A percentile compares a stretch with the other conserved stretches of the same genome.
Conservation (phyloP, 2,329 filamentous ascomycete species). For the Didymella glomerata region DNA sequence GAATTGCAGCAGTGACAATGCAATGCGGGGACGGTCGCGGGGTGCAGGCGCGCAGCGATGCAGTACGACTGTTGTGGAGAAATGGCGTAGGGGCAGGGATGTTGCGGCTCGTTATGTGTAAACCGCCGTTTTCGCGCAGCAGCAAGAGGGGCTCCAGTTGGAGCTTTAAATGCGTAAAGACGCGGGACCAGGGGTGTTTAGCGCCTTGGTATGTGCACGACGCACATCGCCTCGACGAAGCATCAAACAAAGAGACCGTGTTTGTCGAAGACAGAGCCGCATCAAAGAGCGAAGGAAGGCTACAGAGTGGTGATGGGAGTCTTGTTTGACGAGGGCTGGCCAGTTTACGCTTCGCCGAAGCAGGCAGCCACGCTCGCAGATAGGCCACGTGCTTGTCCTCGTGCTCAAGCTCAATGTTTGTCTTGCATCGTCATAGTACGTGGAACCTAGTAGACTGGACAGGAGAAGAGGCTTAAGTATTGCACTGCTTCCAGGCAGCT, state of each 20-base stretch:
- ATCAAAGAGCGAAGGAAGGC: background rate
- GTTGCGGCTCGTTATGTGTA: conserved; percentile 5
- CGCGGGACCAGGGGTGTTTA: conserved; percentile 13
- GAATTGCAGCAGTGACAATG: background rate
- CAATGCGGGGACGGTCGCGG: conserved; percentile 1
- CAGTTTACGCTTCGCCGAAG: background rate
- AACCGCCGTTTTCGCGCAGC: conserved; percentile 9
- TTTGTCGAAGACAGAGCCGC: background rate
- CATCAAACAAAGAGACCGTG: conserved; percentile 16
- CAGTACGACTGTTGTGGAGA: conserved; percentile 12
- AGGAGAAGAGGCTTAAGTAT: background rate
- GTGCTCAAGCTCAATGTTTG: background rate
- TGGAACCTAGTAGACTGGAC: background rate
- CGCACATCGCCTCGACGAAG: conserved; percentile 8
- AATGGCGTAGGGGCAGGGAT: conserved; percentile 16
- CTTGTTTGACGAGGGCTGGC: background rate
- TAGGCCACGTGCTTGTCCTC: conserved; percentile 1
- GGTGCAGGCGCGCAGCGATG: conserved; percentile 15
- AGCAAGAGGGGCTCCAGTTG: conserved; percentile 17
- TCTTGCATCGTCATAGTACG: background rate
- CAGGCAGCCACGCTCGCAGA: background rate
- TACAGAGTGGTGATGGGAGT: background rate
- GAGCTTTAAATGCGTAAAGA: conserved; percentile 12
- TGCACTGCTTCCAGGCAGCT: conserved; percentile 1
- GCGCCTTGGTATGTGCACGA: conserved; percentile 14